Percentiles rank a stretch among this genome's conserved stretches.
Conservation (phyloP, 176 grass and related monocot genomes). For the Carex littledalei region DNA sequence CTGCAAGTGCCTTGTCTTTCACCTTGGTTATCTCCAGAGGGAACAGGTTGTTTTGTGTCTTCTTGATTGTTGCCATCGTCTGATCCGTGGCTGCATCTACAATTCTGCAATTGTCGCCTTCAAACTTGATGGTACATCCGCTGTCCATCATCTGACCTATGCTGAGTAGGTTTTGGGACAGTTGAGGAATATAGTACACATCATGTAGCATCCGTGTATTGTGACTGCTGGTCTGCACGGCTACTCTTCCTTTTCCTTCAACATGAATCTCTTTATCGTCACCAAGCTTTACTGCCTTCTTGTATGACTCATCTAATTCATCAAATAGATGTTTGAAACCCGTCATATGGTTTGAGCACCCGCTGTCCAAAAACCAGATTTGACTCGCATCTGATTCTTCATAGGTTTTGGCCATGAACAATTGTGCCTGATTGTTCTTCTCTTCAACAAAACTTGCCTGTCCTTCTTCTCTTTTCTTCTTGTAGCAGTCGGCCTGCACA, state of each 20-base stretch:
- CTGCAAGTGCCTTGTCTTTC: not conserved
- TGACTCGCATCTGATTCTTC: too few species aligned
- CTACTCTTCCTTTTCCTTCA: slow-evolving; percentile 4
- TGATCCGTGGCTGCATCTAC: not conserved
- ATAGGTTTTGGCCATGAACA: too few species aligned
- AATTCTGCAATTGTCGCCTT: not conserved
- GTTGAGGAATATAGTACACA: slow-evolving; percentile 4
- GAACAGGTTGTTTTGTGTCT: not conserved
- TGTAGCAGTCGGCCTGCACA: too few species aligned
- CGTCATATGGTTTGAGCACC: too few species aligned
- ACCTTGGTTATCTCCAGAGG: not conserved
- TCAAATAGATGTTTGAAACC: too few species aligned
- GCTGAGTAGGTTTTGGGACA: slow-evolving; percentile 6
- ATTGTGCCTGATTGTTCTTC: too few species aligned
- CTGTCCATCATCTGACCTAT: too few species aligned
- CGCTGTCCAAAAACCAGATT: too few species aligned
- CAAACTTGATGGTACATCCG: slow-evolving; percentile 1
- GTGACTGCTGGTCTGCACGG: not conserved
- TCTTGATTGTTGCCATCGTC: not conserved
- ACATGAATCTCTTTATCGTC: not conserved
- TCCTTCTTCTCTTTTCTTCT: too few species aligned
- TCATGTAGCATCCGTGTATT: not conserved
- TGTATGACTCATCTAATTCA: too few species aligned
- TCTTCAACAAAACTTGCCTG: too few species aligned
- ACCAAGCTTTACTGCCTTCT: not conserved